Evolutionary conservation across 441 rosid species (phyloP).

Genomic region (Bocquillonia castaneifolia): DNA sequence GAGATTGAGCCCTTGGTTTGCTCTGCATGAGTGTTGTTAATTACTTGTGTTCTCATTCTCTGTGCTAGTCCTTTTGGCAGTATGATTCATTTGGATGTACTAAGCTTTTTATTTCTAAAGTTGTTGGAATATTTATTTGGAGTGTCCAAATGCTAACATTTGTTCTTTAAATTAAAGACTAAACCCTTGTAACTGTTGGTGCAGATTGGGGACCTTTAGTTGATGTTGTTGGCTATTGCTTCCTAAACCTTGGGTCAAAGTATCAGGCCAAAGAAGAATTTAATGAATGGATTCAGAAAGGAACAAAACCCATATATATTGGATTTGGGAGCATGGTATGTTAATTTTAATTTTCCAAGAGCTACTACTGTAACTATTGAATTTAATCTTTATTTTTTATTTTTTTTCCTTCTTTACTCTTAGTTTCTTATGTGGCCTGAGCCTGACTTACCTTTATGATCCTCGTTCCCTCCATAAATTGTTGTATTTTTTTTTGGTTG

Average conservation of each 20-base stretch:
- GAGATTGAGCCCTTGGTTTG: background rate
- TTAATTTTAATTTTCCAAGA: background rate
- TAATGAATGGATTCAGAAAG: constrained; percentile 66
- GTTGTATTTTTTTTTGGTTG: too few species aligned
- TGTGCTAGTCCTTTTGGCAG: background rate
- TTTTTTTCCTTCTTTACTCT: background rate
- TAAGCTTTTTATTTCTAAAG: constrained; percentile 11
- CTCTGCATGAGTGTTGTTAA: background rate
- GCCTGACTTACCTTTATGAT: background rate
- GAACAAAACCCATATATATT: constrained; percentile 76
- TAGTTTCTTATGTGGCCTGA: too few species aligned
- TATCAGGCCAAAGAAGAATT: constrained; percentile 70
- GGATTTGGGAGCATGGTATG: constrained; percentile 99
- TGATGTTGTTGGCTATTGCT: constrained; percentile 96
- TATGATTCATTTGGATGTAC: background rate
- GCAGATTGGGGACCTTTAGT: constrained; percentile 95
- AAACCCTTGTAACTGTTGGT: constrained; percentile 26
- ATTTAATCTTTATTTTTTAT: background rate
- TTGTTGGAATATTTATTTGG: background rate
- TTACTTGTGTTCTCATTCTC: background rate
- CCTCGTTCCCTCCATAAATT: too few species aligned
- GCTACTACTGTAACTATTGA: background rate
- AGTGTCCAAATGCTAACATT: constrained; percentile 10
- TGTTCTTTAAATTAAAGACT: constrained; percentile 1
- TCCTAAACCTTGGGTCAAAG: constrained; percentile 79